phyloP scores from a whole-genome alignment of 805 yeast genomes.

The Yamadazyma insecticola region DNA sequence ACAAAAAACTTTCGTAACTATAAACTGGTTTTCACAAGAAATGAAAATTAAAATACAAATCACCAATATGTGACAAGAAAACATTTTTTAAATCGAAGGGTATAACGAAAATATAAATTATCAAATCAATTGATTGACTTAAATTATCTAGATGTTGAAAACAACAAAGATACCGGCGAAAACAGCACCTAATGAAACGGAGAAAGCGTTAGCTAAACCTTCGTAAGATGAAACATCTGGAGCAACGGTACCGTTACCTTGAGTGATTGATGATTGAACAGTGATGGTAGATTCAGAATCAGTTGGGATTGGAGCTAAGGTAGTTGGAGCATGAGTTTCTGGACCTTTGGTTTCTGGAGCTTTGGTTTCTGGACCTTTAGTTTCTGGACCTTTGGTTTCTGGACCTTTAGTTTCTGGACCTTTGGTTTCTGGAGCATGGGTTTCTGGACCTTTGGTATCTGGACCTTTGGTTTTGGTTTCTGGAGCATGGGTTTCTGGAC shows the following conservation, averaged over 20 bases:
- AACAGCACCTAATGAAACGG: conserved; percentile 10
- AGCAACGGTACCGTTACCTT: conserved; percentile 11
- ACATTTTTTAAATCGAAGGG: too few relatives aligned
- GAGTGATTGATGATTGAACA: conserved; percentile 10
- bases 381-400: conserved; percentile 4
- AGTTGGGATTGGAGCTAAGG: conserved; percentile 6
- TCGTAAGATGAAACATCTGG: conserved; percentile 8
- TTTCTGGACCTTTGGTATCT: conserved; percentile 10
- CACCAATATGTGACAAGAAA: not conserved
- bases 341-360: conserved; percentile 1
- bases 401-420: conserved; percentile 2
- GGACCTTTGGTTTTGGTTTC: conserved; percentile 19
- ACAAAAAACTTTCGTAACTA: too few relatives aligned
- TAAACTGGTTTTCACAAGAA: too few relatives aligned
- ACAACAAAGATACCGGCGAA: conserved; percentile 11
- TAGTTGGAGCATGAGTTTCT: conserved; percentile 6
- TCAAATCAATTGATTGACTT: not conserved
- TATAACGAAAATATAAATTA: not conserved
- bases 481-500: conserved; percentile 2
- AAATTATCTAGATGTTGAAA: conserved; percentile 6
- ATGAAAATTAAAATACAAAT: too few relatives aligned
- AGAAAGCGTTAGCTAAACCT: conserved; percentile 9
- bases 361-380: conserved; percentile 20
- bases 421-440: conserved; percentile 2
- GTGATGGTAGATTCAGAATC: conserved; percentile 9